Percentiles rank a stretch among this genome's conserved stretches.
These are phyloP conservation scores for Jackrogersella multiformis DNA, from an alignment of 495 filamentous ascomycete genomes.

Conservation along the genomic window DNA sequence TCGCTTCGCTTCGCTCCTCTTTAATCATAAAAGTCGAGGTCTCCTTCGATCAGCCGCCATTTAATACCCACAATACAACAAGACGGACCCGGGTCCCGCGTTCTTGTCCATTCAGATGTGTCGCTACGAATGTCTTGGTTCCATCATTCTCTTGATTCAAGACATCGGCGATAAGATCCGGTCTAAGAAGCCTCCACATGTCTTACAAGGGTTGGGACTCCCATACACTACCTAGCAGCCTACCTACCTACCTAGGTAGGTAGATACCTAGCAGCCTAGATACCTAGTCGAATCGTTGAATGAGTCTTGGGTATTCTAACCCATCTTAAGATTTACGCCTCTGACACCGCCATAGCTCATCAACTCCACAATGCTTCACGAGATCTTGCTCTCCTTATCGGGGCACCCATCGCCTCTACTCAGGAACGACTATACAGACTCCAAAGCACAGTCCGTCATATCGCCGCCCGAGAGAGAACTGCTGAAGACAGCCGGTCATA, in stretches of 20 bases:
- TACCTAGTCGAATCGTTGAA: too few relatives aligned
- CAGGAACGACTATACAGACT: constrained; percentile 53
- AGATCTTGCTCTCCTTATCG: constrained; percentile 93
- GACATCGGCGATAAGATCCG: constrained; percentile 50
- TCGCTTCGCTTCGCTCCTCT: neutral
- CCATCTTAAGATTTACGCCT: neutral
- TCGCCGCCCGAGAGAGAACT: constrained; percentile 84
- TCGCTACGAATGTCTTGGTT: constrained; percentile 61
- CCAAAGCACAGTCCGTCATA: constrained; percentile 56
- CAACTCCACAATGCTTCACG: constrained; percentile 82
- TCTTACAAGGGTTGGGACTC: constrained; percentile 42
- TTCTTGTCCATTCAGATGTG: constrained; percentile 46
- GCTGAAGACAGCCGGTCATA: constrained; percentile 74
- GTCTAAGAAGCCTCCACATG: constrained; percentile 44
- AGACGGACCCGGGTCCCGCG: neutral
- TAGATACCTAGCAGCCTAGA: too few relatives aligned
- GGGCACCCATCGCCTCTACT: constrained; percentile 92
- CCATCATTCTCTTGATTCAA: constrained; percentile 56
- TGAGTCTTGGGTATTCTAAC: constrained; percentile 3
- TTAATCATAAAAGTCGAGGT: neutral
- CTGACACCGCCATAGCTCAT: constrained; percentile 24
- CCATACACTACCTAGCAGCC: too few relatives aligned
- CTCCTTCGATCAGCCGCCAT: neutral
- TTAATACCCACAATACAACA: constrained; percentile 7
- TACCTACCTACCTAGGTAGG: too few relatives aligned